Evolutionary conservation across 108 stramenopile genomes (phyloP).

Genomic region (Pseudonitzschia multistriata): DNA sequence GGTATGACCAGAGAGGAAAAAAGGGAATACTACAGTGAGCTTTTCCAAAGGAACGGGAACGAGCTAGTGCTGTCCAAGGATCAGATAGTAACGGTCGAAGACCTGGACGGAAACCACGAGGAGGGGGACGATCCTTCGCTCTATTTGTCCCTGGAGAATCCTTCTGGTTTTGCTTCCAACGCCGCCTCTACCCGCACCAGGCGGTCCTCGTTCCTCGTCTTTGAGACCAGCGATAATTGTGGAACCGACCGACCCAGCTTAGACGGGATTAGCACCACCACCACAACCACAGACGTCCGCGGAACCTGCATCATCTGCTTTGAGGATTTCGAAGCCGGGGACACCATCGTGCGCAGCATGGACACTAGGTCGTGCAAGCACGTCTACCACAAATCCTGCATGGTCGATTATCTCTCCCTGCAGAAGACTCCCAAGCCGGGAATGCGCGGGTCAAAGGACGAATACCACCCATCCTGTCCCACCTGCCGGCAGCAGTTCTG

Average conservation of each 20-base stretch:
- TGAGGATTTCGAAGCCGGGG: neutral
- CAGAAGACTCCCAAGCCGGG: neutral
- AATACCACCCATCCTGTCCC: neutral
- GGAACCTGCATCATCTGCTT: conserved; percentile 9
- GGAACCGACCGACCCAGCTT: neutral
- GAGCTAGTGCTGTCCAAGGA: neutral
- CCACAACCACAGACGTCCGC: neutral
- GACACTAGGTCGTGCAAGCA: neutral
- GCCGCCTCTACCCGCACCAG: neutral
- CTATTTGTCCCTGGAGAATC: neutral
- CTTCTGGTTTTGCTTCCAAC: neutral
- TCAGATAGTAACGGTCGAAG: neutral
- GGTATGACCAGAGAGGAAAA: neutral
- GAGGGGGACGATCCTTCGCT: conserved; percentile 3
- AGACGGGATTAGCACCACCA: neutral
- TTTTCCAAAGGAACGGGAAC: neutral
- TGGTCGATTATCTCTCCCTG: neutral
- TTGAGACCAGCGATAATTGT: too few species aligned
- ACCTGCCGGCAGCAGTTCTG: conserved; percentile 5
- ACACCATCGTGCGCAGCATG: neutral
- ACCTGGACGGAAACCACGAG: neutral
- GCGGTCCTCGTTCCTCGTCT: too few species aligned
- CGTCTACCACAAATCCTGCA: conserved; percentile 6
- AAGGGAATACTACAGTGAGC: neutral
- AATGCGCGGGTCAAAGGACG: neutral